Evolutionary conservation across 2,329 filamentous ascomycete species (phyloP), one percentile per base, ranked within the genome.

Genomic region (Colletotrichum tamarilloi): DNA sequence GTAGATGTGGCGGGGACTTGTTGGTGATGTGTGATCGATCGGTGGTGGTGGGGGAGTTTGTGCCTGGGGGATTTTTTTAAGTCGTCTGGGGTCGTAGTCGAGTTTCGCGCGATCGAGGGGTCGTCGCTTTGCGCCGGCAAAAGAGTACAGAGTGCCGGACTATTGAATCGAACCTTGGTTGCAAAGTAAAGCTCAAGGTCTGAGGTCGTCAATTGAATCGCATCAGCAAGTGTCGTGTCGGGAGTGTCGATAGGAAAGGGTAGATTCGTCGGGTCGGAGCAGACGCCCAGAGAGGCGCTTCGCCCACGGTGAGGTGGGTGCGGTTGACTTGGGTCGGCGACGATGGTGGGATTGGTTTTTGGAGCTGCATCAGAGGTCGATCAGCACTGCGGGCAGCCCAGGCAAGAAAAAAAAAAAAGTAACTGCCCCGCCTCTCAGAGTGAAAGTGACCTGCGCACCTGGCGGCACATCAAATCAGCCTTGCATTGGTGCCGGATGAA

Each of bases 321-420:
- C 8, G 58, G 42, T 49, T 64, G 55, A 74, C 62, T 73, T 74
- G 74, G 72, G 74, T 74, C 68, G 74, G 74, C 68, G 74, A 75
- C 74, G 74, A 75, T 72, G 67, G 52, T 62, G 64, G 73, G 55
- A 56, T 59, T 62, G 56, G 46, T 65, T 55, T 56, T 52, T 32
- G 56, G 57, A 56, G 62, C 53, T 63, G 59, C 63, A 32, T 68
- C 73, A 60, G 56, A 62, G 73, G 58, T 59, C 30, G 42, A 6
- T 26, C 58, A 26, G 62, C 62, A 46, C 42, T 35, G 35, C 53
- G 35, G 30, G 6, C 22, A 22, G 35, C 58, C 38, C 38, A 42
- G 58, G 57, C 30, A n/a, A 16, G 11, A 52, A 7, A 32, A 11
- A 63, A 60, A 35, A 60, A 66, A 63, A 68, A 65, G 58, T 55